phyloP scores from a whole-genome alignment of 75 land plant species.

The Sequoiadendron giganteum region DNA sequence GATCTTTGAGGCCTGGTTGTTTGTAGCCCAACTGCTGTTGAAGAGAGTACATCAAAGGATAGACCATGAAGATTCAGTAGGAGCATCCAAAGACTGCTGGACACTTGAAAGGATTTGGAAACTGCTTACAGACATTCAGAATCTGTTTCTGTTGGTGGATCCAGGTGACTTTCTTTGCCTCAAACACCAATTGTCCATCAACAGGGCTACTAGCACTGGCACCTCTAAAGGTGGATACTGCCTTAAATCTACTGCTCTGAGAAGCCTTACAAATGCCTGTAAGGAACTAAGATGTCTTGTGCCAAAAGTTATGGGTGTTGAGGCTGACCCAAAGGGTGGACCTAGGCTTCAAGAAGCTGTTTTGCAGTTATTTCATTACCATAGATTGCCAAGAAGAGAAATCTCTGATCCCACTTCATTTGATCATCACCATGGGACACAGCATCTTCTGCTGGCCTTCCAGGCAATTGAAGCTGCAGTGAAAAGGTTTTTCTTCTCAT shows the following conservation, averaged over 20 bases:
- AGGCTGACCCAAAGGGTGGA: slow-evolving; percentile 80
- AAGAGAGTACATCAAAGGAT: slow-evolving; percentile 27
- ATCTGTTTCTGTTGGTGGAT: no score
- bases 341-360: slow-evolving; percentile 82
- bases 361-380: slow-evolving; percentile 51
- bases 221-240: slow-evolving; percentile 39
- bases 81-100: slow-evolving; percentile 60
- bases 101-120: slow-evolving; percentile 34
- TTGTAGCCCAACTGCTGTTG: no score
- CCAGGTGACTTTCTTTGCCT: slow-evolving; percentile 11
- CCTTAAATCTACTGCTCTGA: slow-evolving; percentile 50
- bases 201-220: slow-evolving; percentile 16
- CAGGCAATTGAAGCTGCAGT: slow-evolving; percentile 64
- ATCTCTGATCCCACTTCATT: slow-evolving; percentile 8
- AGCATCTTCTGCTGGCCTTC: slow-evolving; percentile 63
- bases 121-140: no score
- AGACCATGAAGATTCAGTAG: slow-evolving; percentile 18
- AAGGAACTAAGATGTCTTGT: slow-evolving; percentile 68
- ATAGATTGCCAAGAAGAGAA: slow-evolving; percentile 1
- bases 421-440: slow-evolving; percentile 15
- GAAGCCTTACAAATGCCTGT: slow-evolving; percentile 36
- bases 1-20: no score
- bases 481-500: slow-evolving; percentile 63
- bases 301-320: slow-evolving; percentile 63
- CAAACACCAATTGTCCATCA: slow-evolving; percentile 60